A percentile compares a stretch with the other conserved stretches of the same genome.
These are phyloP conservation scores for Sisymbrium altissimum DNA, from an alignment of 345 rosid species.

Conservation along the genomic window DNA sequence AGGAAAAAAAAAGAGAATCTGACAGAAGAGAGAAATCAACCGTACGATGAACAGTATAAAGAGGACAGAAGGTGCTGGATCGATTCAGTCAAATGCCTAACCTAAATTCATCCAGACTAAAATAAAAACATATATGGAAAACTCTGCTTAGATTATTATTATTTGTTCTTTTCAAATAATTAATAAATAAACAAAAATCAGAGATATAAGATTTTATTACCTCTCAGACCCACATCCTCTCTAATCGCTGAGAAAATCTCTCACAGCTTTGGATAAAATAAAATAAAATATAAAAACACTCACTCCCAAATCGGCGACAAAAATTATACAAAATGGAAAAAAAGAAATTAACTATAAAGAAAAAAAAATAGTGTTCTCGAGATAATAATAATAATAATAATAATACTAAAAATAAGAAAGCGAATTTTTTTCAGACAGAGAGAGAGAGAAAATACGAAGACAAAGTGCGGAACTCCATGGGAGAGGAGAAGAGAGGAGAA, in stretches of 20 bases:
- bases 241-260: slow-evolving; percentile 38
- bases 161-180: neutral
- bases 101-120: neutral
- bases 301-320: slow-evolving; percentile 43
- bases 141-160: no score
- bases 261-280: no score
- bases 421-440: slow-evolving; percentile 2
- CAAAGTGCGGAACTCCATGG: slow-evolving; percentile 25
- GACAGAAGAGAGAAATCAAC: slow-evolving; percentile 14
- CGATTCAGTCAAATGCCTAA: slow-evolving; percentile 24
- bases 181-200: neutral
- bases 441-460: slow-evolving; percentile 19
- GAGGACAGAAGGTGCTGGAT: slow-evolving; percentile 20
- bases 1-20: neutral
- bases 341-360: no score
- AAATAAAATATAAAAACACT: neutral
- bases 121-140: neutral
- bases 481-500: neutral
- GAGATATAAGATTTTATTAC: slow-evolving; percentile 31
- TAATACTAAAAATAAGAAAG: neutral
- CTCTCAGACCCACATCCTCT: slow-evolving; percentile 83
- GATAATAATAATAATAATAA: neutral
- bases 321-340: slow-evolving; percentile 25
- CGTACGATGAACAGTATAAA: slow-evolving; percentile 28
- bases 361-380: neutral